phyloP scores from a whole-genome alignment of 164 flowering plant species.

The Vitis rupestris region DNA sequence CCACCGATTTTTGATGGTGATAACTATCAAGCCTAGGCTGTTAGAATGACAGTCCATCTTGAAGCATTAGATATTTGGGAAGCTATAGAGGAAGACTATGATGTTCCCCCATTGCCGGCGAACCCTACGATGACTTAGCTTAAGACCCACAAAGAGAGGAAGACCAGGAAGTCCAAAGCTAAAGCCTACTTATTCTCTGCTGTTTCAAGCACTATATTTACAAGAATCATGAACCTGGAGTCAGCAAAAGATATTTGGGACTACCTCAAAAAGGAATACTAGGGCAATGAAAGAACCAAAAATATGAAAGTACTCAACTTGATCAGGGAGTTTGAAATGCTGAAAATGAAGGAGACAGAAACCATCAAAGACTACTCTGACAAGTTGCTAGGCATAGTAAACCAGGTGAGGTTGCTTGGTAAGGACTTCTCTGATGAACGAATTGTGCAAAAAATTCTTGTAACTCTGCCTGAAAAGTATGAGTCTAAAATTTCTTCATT shows the following conservation, averaged over 20 bases:
- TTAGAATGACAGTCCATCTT: constrained; percentile 10
- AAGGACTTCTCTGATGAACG: background rate
- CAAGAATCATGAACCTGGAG: background rate
- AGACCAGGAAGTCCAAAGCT: constrained; percentile 4
- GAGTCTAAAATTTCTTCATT: constrained; percentile 3
- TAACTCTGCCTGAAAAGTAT: background rate
- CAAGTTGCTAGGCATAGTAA: no score
- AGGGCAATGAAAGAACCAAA: no score
- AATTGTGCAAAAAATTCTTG: background rate
- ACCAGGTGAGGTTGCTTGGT: no score
- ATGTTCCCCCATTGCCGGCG: background rate
- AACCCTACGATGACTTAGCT: constrained; percentile 14
- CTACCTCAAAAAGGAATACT: no score
- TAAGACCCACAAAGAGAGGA: constrained; percentile 10
- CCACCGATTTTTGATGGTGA: background rate
- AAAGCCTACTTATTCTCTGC: constrained; percentile 6
- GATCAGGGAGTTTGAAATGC: no score
- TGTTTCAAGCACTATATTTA: background rate
- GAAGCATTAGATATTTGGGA: constrained; percentile 16
- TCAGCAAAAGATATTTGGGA: no score
- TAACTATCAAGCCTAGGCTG: constrained; percentile 8
- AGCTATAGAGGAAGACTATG: constrained; percentile 10
- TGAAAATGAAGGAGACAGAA: no score
- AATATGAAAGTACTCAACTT: no score
- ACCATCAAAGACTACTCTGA: no score